Conservation (phyloP, 495 filamentous ascomycete genomes). For the Penicillium paxilli region DNA sequence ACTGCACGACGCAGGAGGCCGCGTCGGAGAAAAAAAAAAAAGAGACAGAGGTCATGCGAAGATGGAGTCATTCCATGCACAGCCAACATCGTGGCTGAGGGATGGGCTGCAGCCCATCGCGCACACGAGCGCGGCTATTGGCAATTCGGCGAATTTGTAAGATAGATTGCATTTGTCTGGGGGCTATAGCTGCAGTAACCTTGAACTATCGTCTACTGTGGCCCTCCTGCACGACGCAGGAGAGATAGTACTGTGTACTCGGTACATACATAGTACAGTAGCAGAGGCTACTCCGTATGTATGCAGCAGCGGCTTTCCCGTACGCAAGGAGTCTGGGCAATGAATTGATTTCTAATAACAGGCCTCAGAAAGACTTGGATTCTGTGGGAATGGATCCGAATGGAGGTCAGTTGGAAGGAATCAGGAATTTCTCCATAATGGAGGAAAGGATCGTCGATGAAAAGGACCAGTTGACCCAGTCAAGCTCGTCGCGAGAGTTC, state of each 20-base stretch:
- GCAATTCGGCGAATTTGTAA: neutral
- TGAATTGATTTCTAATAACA: neutral
- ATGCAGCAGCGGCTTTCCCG: slow-evolving; percentile 12
- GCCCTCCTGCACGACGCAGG: slow-evolving; percentile 1
- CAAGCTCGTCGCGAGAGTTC: slow-evolving; percentile 5
- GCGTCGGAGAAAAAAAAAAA: slow-evolving; percentile 26
- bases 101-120: slow-evolving; percentile 5
- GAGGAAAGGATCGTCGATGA: neutral
- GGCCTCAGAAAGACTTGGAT: neutral
- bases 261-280: no score
- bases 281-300: no score
- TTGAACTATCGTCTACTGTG: neutral
- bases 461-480: neutral
- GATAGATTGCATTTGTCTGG: slow-evolving; percentile 16
- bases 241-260: no score
- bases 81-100: slow-evolving; percentile 5
- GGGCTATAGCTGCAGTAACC: neutral
- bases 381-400: neutral
- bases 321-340: slow-evolving; percentile 18
- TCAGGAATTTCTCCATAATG: neutral
- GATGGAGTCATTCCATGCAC: slow-evolving; percentile 6
- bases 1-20: slow-evolving; percentile 31
- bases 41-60: neutral
- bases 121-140: slow-evolving; percentile 10
- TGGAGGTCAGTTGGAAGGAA: neutral